Conservation (phyloP, 2,329 filamentous ascomycete genomes). For the Penicillium sp. region DNA sequence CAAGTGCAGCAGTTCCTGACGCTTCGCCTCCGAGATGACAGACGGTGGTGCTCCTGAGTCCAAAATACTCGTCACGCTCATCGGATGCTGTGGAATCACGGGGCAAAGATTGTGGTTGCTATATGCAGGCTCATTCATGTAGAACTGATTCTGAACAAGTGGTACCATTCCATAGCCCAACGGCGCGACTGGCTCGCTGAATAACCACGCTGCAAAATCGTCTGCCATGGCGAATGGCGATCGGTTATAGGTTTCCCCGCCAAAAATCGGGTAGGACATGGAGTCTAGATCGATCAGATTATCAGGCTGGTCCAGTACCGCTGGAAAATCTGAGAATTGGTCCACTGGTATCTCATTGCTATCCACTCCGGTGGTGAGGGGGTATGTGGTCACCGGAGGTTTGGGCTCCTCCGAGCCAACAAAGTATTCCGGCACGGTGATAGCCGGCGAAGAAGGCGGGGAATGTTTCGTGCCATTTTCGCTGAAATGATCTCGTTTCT, state of each 20-base stretch:
- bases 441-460: conserved; percentile 22
- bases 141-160: conserved; percentile 49
- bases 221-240: conserved; percentile 86
- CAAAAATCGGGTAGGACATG: conserved; percentile 73
- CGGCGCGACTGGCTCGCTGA: conserved; percentile 64
- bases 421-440: conserved; percentile 20
- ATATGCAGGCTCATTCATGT: conserved; percentile 50
- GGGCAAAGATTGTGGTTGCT: conserved; percentile 47
- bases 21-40: conserved; percentile 81
- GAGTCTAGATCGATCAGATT: conserved; percentile 33
- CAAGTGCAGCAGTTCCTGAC: conserved; percentile 75
- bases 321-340: conserved; percentile 18
- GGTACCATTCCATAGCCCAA: conserved; percentile 50
- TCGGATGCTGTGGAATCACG: conserved; percentile 66
- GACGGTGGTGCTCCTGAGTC: conserved; percentile 77
- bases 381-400: conserved; percentile 18
- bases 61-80: conserved; percentile 83
- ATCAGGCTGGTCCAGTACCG: conserved; percentile 16
- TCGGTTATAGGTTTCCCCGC: conserved; percentile 75
- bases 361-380: conserved; percentile 20
- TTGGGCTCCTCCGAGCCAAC: conserved; percentile 16
- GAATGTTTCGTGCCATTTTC: conserved; percentile 20
- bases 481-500: conserved; percentile 48
- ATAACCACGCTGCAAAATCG: conserved; percentile 81
- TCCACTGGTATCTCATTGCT: conserved; percentile 15